Base-by-base conservation (phyloP, 1,284 basidiomycete species). In the Heterobasidion parviporum region DNA sequence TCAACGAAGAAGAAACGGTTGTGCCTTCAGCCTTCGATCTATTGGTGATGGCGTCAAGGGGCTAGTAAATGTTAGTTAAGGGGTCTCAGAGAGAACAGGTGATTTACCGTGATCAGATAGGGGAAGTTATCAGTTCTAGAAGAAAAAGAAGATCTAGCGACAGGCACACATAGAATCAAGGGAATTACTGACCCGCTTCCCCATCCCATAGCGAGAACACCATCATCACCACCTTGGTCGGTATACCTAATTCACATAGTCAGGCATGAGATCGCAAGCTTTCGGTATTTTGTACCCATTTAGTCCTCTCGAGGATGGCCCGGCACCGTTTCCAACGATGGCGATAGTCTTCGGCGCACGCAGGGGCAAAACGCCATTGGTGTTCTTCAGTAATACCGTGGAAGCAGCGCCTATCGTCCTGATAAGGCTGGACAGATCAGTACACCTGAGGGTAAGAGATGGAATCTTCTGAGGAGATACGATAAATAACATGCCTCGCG, bases 371-470 rank as follows among this genome's bases (percentile, higher is more conserved):
- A 73, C 70, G 3, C 70, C 68, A 46, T 77, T 73, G 1, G 64
- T 65, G 67, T 92, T 92, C 73, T 92, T 92, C 52, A 92, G 74
- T 26, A 94, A 71, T 7, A 92, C 83, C 1, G 82, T 85, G 0
- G 83, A 84, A 0, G 86, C 82, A 0, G 78, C 78, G n/a, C 81
- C 87, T 44, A 91, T 82, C 51, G 80, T 72, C 9, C 85, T 78
- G 44, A 89, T 85, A 12, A 86, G 60, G 47, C 81, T 85, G 53
- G 10, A 46, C 35, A 32, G 7, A 41, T 6, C 26, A 26, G 26
- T 26, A 26, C 26, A 26, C 26, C 26, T 26, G 38, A n/a, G 6
- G 7, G 10, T 10, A 41, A n/a, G n/a, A 41, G 6, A n/a, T n/a
- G 6, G 4, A 41, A 41, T 20, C 41, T 12, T 1, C 12, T 48